These are phyloP conservation scores for Boletus tylopilopsis DNA, from an alignment of 768 basidiomycete species.

Conservation along the genomic window DNA sequence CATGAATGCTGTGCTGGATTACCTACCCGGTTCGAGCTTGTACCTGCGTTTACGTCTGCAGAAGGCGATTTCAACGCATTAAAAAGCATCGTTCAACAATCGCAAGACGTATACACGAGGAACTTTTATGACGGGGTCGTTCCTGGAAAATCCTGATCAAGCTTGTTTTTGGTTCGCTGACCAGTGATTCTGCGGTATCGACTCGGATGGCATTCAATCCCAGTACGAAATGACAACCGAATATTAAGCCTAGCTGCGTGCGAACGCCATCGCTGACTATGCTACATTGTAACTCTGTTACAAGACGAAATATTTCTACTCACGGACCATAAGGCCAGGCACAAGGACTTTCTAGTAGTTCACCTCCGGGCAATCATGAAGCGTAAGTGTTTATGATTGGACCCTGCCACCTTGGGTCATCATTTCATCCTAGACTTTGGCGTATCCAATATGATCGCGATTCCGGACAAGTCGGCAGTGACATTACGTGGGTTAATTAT, in stretches of 20 bases:
- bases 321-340: conserved; percentile 38
- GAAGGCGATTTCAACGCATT: conserved; percentile 33
- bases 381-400: conserved; percentile 33
- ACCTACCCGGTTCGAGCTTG: conserved; percentile 46
- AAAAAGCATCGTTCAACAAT: conserved; percentile 21
- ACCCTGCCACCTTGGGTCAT: background rate
- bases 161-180: conserved; percentile 44
- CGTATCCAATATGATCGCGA: conserved; percentile 49
- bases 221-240: background rate
- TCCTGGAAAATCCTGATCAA: conserved; percentile 55
- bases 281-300: conserved; percentile 22
- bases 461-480: too few relatives aligned
- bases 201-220: conserved; percentile 7
- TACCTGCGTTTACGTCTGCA: conserved; percentile 36
- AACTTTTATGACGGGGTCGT: conserved; percentile 40
- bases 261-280: conserved; percentile 50
- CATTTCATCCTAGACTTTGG: conserved; percentile 49
- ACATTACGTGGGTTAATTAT: too few relatives aligned
- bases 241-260: conserved; percentile 30
- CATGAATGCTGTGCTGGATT: conserved; percentile 45
- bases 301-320: background rate
- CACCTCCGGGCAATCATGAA: conserved; percentile 48
- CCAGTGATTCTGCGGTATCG: conserved; percentile 41
- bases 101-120: conserved; percentile 40
- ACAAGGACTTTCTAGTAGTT: conserved; percentile 44